Evolutionary conservation across 768 basidiomycete species (phyloP), one percentile per base, ranked within the genome.

Genomic region (Agaricus subrufescens): DNA sequence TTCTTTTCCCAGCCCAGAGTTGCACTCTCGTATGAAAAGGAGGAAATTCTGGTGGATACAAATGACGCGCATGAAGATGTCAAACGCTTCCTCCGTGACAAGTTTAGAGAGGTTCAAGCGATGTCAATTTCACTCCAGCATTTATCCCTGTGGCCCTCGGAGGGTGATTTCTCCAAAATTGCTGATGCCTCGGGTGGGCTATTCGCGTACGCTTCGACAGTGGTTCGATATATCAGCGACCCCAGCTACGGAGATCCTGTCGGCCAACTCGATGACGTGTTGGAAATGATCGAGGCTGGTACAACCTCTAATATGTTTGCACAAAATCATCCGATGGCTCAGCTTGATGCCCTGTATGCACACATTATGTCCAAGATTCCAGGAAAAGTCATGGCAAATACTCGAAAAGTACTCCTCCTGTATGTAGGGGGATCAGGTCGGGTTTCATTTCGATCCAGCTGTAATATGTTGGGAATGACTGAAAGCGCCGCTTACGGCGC

Each of bases 161-260:
- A 45, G 0, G 44, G 55, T 9, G 42, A 57, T 3, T 42, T 65
- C 3, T 39, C 59, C 5, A 23, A 11, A 0, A 54, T 69, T 1
- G 59, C 61, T 0, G 15, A 58, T 6, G 65, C 60, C 23, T 60
- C 68, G 4, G 61, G 58, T 3, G 65, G 67, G 7, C 62, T 61
- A 40, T 69, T 68, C 42, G 63, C 68, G 31, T 69, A 67, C 30
- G 63, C 60, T 3, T 58, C 65, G 1, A 65, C 63, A 4, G 60
- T 61, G 25, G 39, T 66, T 6, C 59, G 62, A 19, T 68, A 60
- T 52, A 56, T 67, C 29, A 62, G 54, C 14, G 59, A 60, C 31
- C 47, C 47, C 14, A 6, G 6, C 6, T 34, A 34, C n/a, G 15
- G 29, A 6, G 29, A 56, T 10, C 54, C 58, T 2, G 34, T 37